Base-by-base conservation (phyloP, 2,329 filamentous ascomycete genomes). In the Ascochyta clinopodiicola region DNA sequence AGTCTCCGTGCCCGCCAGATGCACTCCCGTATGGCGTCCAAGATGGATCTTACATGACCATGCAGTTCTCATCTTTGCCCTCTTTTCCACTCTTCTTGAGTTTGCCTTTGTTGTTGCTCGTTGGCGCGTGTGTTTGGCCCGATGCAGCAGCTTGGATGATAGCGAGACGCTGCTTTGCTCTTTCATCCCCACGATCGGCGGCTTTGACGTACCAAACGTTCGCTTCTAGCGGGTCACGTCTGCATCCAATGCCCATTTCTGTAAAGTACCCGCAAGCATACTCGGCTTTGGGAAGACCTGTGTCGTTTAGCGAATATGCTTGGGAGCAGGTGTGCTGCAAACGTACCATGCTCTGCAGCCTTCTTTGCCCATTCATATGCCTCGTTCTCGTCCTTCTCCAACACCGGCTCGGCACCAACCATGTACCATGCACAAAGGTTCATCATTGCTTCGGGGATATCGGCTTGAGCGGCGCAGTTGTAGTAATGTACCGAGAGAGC, bases 121-220 rank as follows among this genome's bases (percentile, higher is more conserved):
- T 47, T 12, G 64, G 43, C 13, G 58, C 10, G 15, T 60, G 61
- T n/a, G 69, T 51, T 45, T 78, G 79, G 3, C 85, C 86, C 4
- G 84, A 83, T 5, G 93, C 90, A 10, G 95, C 94, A 8, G 90
- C 89, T 58, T 90, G 86, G 58, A 99, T 99, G 36, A 92, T 91
- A 19, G 89, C 87, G 48, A 99, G 82, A 24, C 95, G 86, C 69
- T 95, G 89, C 75, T 89, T 94, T 45, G 95, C 95, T 54, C 92
- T 86, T 67, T 95, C 91, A 69, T 98, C 93, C 42, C 94, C 95
- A 44, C 91, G 86, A 64, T 96, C 94, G 15, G 95, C 94, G 5
- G 95, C 95, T 76, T 91, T 91, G 64, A 99, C 94, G 73, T 99
- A 99, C 94, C 93, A 98, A 29, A 96, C 91, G 70, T 99, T 99